Evolutionary conservation across 371 early-diverging fungal species (phyloP), one percentile per base, ranked within the genome.

Genomic region (Mortierella sp.): DNA sequence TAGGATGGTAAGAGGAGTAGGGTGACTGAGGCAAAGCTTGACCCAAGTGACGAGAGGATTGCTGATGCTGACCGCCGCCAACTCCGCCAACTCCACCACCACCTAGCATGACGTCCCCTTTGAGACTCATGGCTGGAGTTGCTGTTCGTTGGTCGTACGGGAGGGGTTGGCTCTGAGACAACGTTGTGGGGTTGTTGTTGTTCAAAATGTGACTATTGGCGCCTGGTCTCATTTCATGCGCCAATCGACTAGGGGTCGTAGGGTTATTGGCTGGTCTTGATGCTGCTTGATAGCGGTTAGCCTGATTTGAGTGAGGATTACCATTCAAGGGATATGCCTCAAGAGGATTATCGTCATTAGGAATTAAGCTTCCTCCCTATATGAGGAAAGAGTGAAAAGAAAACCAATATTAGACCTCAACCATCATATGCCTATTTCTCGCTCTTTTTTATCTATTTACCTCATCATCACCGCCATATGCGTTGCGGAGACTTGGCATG

Each of bases 401-500:
- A 58, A n/a, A 52, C n/a, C 8, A 52, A 11, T 52, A n/a, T 52
- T 52, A 52, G 52, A 52, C 5, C 52, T 4, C 7, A 19, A 52
- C 21, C 7, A 43, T 43, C 19, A 65, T 21, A 41, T 55, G 53
- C 11, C 36, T 5, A 13, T 7, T 50, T 6, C 32, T 19, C 52
- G 48, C 50, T 67, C 41, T 22, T 52, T 38, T 48, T 60, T 24
- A 33, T 43, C 32, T 28, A 52, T 41, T 53, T 70, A 80, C 80
- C 63, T 80, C 80, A 38, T 74, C 80, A 21, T 80, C 80, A 3
- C 74, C 67, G n/a, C 69, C 72, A 62, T 80, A 80, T 0, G 72
- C 36, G 22, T 50, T 70, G 13, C 75, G 58, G 50, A 80, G 65
- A 58, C 45, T 70, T 2, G 73, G 9, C 69, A 80, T 80, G 45